Evolutionary conservation across 345 rosid genomes (phyloP).

Genomic region (Gossypium herbaceum): DNA sequence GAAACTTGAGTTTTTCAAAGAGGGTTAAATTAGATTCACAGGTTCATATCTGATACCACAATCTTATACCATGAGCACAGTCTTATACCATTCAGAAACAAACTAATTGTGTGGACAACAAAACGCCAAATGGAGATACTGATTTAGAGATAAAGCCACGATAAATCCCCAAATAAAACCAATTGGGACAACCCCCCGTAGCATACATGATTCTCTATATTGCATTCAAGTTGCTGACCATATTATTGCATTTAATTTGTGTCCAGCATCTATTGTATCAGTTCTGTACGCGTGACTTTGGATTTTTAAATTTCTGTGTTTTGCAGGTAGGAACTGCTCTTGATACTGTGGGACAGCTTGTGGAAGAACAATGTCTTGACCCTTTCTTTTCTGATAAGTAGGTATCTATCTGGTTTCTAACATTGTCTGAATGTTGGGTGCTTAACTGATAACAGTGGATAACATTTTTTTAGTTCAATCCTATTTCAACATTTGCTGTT

Average conservation of each 20-base stretch:
- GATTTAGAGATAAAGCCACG: not conserved
- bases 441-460: not conserved
- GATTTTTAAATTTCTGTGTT: not conserved
- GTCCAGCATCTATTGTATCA: not conserved
- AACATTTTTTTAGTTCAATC: not conserved
- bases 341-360: slow-evolving; percentile 59
- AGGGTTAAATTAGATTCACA: not conserved
- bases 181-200: not conserved
- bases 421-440: not conserved
- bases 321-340: slow-evolving; percentile 62
- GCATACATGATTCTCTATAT: not conserved
- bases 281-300: not conserved
- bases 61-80: not conserved
- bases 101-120: too few species aligned
- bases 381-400: slow-evolving; percentile 64
- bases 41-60: not conserved
- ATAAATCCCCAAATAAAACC: not conserved
- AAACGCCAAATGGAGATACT: not conserved
- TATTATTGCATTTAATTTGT: not conserved
- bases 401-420: slow-evolving; percentile 19
- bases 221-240: not conserved
- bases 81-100: too few species aligned
- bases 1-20: not conserved
- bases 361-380: slow-evolving; percentile 74
- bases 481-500: not conserved